Base-by-base conservation (phyloP, 331 rosid genomes). In the Pyrus hybrid region DNA sequence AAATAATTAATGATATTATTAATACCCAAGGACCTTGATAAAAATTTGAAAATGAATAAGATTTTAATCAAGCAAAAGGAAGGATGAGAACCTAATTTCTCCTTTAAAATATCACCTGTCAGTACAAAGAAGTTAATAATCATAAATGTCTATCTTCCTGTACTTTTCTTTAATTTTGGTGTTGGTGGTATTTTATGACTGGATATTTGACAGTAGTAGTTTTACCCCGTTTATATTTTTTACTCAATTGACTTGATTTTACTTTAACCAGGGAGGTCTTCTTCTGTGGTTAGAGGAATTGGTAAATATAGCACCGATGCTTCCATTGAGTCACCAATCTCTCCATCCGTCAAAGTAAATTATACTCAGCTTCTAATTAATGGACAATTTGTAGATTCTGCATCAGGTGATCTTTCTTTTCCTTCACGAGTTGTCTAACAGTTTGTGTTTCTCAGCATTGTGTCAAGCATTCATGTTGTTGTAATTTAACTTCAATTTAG, bases 351-450 rank as follows among this genome's bases (percentile, higher is more conserved):
- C 13, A 67, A 77, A 65, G 80, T 94, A 51, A 80, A 87, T 4
- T 35, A 87, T 43, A 87, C 87, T 5, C 92, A 87, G 81, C 93
- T 94, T 79, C 74, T 94, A 65, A 92, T 94, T 63, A 71, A 83
- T 84, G 99, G 99, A 6, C 80, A 94, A 69, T 92, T 92, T 68
- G 93, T 90, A 0, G 90, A 90, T 85, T 82, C 99, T 23, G 90
- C 86, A 18, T 90, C 97, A 35, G 41, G 41, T 35, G 41, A 35
- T 8, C 41, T 35, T 35, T 35, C 41, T 35, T 35, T 35, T 35
- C 41, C 41, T 35, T 35, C 41, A 35, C 11, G 41, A 35, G 41
- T 35, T 35, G 41, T 35, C 41, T 8, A 35, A 35, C 41, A 35
- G 41, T 35, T 35, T 35, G 41, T 35, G 41, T 8, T 8, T 35